These are phyloP conservation scores for Prunus armeniaca DNA, from an alignment of 306 rosid species.

Conservation along the genomic window DNA sequence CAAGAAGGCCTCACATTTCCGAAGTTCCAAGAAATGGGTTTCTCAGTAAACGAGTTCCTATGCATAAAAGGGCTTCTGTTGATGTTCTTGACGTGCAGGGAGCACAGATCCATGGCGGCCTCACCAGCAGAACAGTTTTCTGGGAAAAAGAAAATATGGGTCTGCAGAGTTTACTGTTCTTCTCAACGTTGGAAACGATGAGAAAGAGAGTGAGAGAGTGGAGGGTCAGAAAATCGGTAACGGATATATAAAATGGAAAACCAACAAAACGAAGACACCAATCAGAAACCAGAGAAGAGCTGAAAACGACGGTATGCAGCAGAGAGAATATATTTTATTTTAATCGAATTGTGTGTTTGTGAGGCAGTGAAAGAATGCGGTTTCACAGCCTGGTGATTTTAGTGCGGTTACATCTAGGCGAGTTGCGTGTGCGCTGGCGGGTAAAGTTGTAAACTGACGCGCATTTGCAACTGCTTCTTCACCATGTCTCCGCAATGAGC, in stretches of 20 bases:
- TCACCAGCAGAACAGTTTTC: not conserved
- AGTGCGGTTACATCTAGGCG: not conserved
- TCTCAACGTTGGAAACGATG: constrained; percentile 19
- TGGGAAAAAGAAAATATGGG: not conserved
- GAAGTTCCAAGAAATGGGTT: constrained; percentile 41
- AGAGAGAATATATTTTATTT: constrained; percentile 27
- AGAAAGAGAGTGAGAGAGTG: not conserved
- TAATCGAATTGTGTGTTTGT: constrained; percentile 18
- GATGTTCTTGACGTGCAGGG: constrained; percentile 47
- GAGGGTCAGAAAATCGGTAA: constrained; percentile 18
- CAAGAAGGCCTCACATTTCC: constrained; percentile 35
- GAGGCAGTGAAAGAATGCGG: not conserved
- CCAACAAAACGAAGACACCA: constrained; percentile 13
- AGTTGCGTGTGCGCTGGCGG: not conserved
- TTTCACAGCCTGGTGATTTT: not conserved
- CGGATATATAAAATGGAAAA: constrained; percentile 16
- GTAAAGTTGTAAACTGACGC: not conserved
- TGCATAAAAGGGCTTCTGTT: constrained; percentile 34
- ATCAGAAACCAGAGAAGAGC: constrained; percentile 4
- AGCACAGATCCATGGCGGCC: constrained; percentile 69
- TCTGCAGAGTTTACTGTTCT: not conserved
- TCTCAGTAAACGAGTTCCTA: constrained; percentile 40
- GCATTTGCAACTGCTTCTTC: not conserved
- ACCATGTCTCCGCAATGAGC: no score
- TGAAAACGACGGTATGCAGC: constrained; percentile 16